Percentiles rank a stretch among this genome's conserved stretches.
phyloP scores from a whole-genome alignment of 352 stramenopile species.

The Globisporangium nunn region DNA sequence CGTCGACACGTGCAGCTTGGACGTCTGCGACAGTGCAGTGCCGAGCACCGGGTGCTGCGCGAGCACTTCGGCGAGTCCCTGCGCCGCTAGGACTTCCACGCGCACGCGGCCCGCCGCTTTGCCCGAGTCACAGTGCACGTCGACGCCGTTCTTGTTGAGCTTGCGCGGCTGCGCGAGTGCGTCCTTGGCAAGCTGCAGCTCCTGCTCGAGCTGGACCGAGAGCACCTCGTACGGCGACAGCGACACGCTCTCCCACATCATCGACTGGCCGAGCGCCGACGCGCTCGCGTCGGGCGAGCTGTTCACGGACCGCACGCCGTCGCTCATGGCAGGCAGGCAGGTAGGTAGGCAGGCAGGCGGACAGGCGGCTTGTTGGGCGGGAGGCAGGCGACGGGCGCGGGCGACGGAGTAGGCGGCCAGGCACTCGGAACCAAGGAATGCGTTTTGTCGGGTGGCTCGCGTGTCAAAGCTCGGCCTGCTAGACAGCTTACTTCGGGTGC shows the following conservation, averaged over 20 bases:
- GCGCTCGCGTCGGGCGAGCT: slow-evolving; percentile 35
- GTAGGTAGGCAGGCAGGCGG: not conserved
- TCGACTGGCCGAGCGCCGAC: slow-evolving; percentile 42
- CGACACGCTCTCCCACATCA: slow-evolving; percentile 75
- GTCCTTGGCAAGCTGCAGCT: slow-evolving; percentile 51
- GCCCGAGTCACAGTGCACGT: slow-evolving; percentile 41
- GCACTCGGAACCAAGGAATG: not conserved
- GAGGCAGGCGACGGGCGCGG: too few species aligned
- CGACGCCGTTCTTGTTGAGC: slow-evolving; percentile 77
- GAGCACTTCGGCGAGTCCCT: slow-evolving; percentile 27
- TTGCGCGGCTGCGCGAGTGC: slow-evolving; percentile 19
- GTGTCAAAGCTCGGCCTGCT: not conserved
- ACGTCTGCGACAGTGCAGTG: slow-evolving; percentile 10
- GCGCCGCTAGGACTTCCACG: slow-evolving; percentile 42
- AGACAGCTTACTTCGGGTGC: not conserved
- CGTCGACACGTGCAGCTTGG: slow-evolving; percentile 49
- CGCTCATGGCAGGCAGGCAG: slow-evolving; percentile 24
- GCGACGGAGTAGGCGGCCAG: too few species aligned
- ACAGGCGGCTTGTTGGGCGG: too few species aligned
- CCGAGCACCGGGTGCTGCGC: slow-evolving; percentile 25
- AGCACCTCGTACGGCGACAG: slow-evolving; percentile 64
- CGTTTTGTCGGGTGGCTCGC: not conserved
- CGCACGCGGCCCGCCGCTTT: slow-evolving; percentile 48
- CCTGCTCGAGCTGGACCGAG: slow-evolving; percentile 63
- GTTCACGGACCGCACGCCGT: slow-evolving; percentile 32